A percentile compares a stretch with the other conserved stretches of the same genome.
These are phyloP conservation scores for Apiotrichum mycotoxinovorans DNA, from an alignment of 1,284 basidiomycete genomes.

Conservation along the genomic window DNA sequence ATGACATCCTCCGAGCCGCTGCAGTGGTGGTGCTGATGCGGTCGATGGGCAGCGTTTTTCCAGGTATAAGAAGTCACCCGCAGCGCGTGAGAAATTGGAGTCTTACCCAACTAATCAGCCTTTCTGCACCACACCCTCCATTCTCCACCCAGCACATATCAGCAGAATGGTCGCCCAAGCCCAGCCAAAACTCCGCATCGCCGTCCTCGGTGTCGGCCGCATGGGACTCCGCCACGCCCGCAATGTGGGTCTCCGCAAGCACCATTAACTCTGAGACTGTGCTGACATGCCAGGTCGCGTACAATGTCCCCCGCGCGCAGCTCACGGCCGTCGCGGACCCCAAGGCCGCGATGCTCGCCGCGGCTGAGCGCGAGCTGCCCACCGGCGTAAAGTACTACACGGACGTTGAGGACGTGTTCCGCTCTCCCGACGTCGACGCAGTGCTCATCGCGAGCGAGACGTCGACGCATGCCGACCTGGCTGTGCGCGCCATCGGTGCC, in stretches of 20 bases:
- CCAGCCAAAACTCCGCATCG: slow-evolving; percentile 19
- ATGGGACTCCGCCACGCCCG: slow-evolving; percentile 30
- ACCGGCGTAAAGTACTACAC: neutral
- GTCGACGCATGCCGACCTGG: slow-evolving; percentile 23
- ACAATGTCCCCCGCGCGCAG: slow-evolving; percentile 22
- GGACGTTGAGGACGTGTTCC: slow-evolving; percentile 12
- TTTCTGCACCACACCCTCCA: neutral
- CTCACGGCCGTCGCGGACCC: slow-evolving; percentile 27
- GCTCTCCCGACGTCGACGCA: slow-evolving; percentile 20
- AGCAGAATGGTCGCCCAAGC: neutral
- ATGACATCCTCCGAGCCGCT: neutral
- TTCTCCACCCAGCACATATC: neutral
- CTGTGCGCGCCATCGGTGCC: slow-evolving; percentile 20
- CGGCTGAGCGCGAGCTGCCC: slow-evolving; percentile 18
- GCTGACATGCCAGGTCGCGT: slow-evolving; percentile 16
- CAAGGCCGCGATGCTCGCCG: neutral
- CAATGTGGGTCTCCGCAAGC: slow-evolving; percentile 21
- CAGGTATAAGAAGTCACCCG: too few relatives aligned
- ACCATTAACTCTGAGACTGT: too few relatives aligned
- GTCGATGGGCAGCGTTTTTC: neutral
- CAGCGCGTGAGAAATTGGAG: too few relatives aligned
- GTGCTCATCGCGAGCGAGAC: slow-evolving; percentile 31
- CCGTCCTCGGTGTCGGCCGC: slow-evolving; percentile 29
- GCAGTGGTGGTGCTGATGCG: neutral
- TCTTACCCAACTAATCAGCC: too few relatives aligned